These are phyloP conservation scores for Eutypella sp. DNA, from an alignment of 2,329 filamentous ascomycete genomes.

Conservation along the genomic window DNA sequence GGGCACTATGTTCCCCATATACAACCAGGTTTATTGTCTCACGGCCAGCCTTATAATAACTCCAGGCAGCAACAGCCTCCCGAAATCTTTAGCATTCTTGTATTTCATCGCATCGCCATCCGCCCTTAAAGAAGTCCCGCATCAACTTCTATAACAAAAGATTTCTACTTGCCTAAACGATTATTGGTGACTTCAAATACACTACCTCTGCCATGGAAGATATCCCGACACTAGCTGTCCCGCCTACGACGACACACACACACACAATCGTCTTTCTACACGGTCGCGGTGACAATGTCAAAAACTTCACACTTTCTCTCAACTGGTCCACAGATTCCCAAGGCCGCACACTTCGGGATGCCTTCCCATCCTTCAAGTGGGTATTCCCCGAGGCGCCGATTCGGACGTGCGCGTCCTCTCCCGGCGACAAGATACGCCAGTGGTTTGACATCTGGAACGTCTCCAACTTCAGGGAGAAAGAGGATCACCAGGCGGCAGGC, in stretches of 20 bases:
- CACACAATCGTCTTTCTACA: constrained; percentile 43
- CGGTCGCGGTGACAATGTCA: constrained; percentile 36
- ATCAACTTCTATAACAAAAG: no score
- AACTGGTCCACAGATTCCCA: constrained; percentile 26
- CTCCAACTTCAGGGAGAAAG: constrained; percentile 30
- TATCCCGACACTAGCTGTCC: constrained; percentile 7
- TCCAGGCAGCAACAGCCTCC: no score
- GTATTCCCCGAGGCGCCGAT: constrained; percentile 42
- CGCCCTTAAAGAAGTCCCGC: no score
- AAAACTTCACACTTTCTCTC: constrained; percentile 27
- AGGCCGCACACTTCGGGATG: constrained; percentile 28
- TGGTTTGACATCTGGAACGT: constrained; percentile 49
- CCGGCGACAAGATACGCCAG: constrained; percentile 28
- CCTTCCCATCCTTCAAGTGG: constrained; percentile 42
- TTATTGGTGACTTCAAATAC: no score
- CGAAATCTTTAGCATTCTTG: no score
- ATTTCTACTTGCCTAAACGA: no score
- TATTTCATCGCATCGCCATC: no score
- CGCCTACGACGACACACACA: constrained; percentile 27
- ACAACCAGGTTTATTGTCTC: no score
- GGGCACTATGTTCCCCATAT: no score
- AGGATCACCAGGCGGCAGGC: constrained; percentile 37
- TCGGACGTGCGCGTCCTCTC: constrained; percentile 20
- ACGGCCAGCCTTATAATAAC: no score
- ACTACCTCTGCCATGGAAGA: neutral